Evolutionary conservation across 164 flowering plant species (phyloP).

Genomic region (Nelumbo lutea): DNA sequence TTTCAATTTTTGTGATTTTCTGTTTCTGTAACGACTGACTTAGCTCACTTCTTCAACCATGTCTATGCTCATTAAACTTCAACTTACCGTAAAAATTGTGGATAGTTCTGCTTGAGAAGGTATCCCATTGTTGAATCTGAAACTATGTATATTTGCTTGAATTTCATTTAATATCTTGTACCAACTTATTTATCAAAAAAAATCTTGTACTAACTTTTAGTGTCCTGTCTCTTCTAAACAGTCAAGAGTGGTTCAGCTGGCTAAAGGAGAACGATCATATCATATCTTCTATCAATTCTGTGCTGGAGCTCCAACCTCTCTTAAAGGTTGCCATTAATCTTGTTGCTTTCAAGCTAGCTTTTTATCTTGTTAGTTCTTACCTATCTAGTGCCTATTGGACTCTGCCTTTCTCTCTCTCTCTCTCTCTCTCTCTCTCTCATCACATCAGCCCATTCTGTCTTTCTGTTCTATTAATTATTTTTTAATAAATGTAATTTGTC

Average conservation of each 20-base stretch:
- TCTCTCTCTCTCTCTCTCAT: too few species aligned
- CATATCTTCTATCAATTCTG: slow-evolving; percentile 96
- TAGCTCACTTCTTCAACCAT: slow-evolving; percentile 5
- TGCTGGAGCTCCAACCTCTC: slow-evolving; percentile 79
- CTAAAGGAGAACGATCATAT: slow-evolving; percentile 83
- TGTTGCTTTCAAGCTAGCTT: not conserved
- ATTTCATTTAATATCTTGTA: too few species aligned
- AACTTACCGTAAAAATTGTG: slow-evolving; percentile 3
- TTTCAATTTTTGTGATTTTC: not conserved
- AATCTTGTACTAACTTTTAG: slow-evolving; percentile 13
- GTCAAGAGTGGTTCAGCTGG: slow-evolving; percentile 89
- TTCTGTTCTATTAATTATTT: too few species aligned
- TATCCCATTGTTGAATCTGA: slow-evolving; percentile 23
- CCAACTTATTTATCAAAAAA: too few species aligned
- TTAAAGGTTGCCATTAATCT: slow-evolving; percentile 53
- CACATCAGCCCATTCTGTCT: too few species aligned
- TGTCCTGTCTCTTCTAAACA: slow-evolving; percentile 29
- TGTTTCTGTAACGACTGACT: slow-evolving; percentile 7
- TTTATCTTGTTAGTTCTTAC: not conserved
- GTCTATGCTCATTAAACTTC: slow-evolving; percentile 1
- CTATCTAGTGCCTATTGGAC: not conserved
- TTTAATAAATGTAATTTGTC: too few species aligned
- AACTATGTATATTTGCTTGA: slow-evolving; percentile 2
- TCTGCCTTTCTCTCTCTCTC: not conserved
- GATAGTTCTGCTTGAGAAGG: slow-evolving; percentile 90